Conservation (phyloP, 2,329 filamentous ascomycete species). For the Scleromitrula shiraiana region DNA sequence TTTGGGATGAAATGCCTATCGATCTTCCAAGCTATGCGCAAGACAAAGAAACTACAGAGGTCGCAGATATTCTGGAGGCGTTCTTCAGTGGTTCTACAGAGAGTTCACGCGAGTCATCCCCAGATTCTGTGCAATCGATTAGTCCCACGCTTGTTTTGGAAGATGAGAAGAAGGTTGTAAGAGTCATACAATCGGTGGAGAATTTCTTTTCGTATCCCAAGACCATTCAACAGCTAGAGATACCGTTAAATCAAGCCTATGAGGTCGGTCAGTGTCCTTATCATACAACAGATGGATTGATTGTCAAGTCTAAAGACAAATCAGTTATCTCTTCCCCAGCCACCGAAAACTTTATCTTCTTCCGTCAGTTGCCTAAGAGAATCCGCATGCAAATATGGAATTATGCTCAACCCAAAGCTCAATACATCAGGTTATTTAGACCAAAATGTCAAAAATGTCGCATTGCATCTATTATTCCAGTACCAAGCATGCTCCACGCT, state of each 20-base stretch:
- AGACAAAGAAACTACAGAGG: background rate
- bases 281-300: background rate
- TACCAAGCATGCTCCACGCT: background rate
- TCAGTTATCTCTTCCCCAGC: too few relatives aligned
- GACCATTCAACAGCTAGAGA: background rate
- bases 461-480: background rate
- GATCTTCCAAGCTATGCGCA: background rate
- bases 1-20: background rate
- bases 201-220: background rate
- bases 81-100: background rate
- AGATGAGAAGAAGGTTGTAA: background rate
- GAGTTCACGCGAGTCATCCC: background rate
- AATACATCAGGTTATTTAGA: background rate
- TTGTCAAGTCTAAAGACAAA: too few relatives aligned
- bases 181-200: background rate
- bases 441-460: background rate
- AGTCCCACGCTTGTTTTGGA: background rate
- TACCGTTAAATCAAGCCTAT: too few relatives aligned
- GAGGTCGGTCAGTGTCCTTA: too few relatives aligned
- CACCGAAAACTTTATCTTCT: background rate
- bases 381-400: background rate
- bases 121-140: background rate
- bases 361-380: background rate
- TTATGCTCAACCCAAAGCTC: background rate
- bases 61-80: background rate